Percentiles rank a stretch among this genome's conserved stretches.
Evolutionary conservation across 129 eudicot genomes (phyloP).

Genomic region (Oenanthe sinensis): DNA sequence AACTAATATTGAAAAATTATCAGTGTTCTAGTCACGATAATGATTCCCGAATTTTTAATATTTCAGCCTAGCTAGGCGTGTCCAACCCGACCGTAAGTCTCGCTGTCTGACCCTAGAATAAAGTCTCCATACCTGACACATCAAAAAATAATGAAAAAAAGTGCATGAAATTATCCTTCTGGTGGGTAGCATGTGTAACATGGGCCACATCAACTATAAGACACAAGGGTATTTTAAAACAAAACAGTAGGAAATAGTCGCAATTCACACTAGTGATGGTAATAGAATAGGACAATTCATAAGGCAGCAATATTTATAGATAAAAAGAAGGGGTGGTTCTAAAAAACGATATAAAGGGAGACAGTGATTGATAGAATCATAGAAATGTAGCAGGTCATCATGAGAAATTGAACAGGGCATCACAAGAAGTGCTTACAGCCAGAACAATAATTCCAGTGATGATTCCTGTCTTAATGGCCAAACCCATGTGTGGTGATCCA

Average conservation of each 20-base stretch:
- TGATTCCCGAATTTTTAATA: no score
- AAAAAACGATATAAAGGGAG: no score
- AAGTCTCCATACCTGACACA: no score
- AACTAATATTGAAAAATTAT: no score
- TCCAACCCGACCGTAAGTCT: background rate
- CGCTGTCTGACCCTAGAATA: background rate
- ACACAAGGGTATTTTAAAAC: background rate
- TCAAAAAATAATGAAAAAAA: no score
- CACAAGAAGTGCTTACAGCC: slow-evolving; percentile 49
- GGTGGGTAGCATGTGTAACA: background rate
- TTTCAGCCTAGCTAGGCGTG: no score
- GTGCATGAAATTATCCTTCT: no score
- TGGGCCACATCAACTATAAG: background rate
- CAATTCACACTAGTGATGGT: background rate
- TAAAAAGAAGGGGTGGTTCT: no score
- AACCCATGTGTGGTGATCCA: slow-evolving; percentile 51
- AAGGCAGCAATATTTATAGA: background rate
- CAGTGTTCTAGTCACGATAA: no score
- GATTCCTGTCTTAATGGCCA: slow-evolving; percentile 84
- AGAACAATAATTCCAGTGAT: slow-evolving; percentile 87
- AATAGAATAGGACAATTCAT: background rate
- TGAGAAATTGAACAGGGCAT: background rate
- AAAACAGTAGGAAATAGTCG: background rate
- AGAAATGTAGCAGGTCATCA: no score
- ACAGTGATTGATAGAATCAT: no score